Conservation (phyloP, 2,329 filamentous ascomycete species). For the Dactylella cylindrospora region DNA sequence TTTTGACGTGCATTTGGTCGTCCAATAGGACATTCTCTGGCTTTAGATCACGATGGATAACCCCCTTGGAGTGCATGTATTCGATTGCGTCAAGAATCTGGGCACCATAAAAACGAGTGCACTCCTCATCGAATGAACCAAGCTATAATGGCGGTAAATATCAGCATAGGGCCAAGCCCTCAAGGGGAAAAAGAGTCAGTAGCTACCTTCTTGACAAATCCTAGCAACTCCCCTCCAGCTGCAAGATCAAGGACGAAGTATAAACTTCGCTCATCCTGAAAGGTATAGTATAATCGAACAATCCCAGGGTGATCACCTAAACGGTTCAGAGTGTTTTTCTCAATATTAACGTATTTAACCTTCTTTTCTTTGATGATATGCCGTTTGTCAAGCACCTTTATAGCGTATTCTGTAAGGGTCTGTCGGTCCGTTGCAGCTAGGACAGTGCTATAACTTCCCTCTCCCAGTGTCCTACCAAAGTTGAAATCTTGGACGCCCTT, state of each 20-base stretch:
- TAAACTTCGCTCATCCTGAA: conserved; percentile 91
- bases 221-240: conserved; percentile 85
- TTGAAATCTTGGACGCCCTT: conserved; percentile 97
- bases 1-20: conserved; percentile 95
- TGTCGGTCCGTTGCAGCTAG: conserved; percentile 87
- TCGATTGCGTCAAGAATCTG: conserved; percentile 95
- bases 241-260: conserved; percentile 97
- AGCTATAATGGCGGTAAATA: conserved; percentile 57
- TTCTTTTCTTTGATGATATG: conserved; percentile 99
- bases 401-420: conserved; percentile 91
- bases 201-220: conserved; percentile 72
- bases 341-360: conserved; percentile 99
- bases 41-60: conserved; percentile 95
- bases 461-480: conserved; percentile 85
- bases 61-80: conserved; percentile 95
- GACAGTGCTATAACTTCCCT: conserved; percentile 94
- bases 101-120: conserved; percentile 87
- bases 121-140: conserved; percentile 91
- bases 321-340: conserved; percentile 95
- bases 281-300: conserved; percentile 95
- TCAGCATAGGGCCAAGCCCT: not conserved
- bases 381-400: conserved; percentile 96
- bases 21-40: conserved; percentile 96
- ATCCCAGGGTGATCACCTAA: conserved; percentile 95
- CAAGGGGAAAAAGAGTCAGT: not conserved